These are phyloP conservation scores for Malus orientalis DNA, from an alignment of 306 rosid genomes.

Conservation along the genomic window DNA sequence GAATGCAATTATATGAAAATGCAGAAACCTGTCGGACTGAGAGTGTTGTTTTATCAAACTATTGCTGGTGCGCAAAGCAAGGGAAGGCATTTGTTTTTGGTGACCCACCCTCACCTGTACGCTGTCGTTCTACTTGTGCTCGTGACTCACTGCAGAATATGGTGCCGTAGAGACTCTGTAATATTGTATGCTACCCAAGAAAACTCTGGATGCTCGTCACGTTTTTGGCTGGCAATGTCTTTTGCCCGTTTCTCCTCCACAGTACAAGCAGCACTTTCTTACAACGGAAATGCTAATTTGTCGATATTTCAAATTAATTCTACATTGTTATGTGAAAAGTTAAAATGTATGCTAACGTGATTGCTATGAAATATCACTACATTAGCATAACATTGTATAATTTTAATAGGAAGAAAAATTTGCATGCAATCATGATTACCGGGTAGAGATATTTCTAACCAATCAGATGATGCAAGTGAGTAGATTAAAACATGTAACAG, in stretches of 20 bases:
- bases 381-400: too few relatives aligned
- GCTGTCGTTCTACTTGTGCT: not conserved
- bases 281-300: too few relatives aligned
- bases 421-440: too few relatives aligned
- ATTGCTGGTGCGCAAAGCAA: too few relatives aligned
- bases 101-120: conserved; percentile 1
- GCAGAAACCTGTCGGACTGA: not conserved
- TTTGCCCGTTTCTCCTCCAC: not conserved
- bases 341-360: too few relatives aligned
- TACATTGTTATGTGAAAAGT: not conserved
- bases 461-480: too few relatives aligned
- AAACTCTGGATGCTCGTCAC: not conserved
- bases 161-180: not conserved
- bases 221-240: conserved; percentile 16
- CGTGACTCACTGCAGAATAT: conserved; percentile 1
- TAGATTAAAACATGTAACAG: too few relatives aligned
- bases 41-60: not conserved
- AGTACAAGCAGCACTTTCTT: too few relatives aligned
- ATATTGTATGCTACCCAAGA: conserved; percentile 8
- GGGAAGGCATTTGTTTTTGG: not conserved
- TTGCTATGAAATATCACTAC: too few relatives aligned
- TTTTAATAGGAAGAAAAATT: too few relatives aligned
- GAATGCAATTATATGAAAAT: not conserved
- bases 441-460: too few relatives aligned
- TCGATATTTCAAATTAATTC: too few relatives aligned